phyloP scores from a whole-genome alignment of 176 grass and related monocot genomes.

The Oryza meyeriana region DNA sequence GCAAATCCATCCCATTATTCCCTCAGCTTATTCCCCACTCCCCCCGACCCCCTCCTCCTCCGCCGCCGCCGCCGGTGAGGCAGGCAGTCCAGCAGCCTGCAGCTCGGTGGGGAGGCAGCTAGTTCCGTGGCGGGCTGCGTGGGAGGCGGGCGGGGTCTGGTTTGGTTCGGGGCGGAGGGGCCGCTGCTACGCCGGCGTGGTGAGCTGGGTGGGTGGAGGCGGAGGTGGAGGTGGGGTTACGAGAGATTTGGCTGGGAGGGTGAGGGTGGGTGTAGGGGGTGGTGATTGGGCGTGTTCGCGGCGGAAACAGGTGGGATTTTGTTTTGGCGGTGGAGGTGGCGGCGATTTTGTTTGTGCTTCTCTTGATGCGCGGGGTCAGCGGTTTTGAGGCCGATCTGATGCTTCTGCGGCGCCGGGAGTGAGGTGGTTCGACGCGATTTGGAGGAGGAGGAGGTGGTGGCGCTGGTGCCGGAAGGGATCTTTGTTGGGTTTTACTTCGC shows the following conservation, averaged over 20 bases:
- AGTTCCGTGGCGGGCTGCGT: background rate
- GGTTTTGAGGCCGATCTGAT: conserved; percentile 28
- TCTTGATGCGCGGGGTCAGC: background rate
- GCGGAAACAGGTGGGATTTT: conserved; percentile 11
- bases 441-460: background rate
- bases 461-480: background rate
- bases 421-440: conserved; percentile 9
- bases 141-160: no score
- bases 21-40: conserved; percentile 42
- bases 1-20: conserved; percentile 40
- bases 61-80: background rate
- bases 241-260: background rate
- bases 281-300: background rate
- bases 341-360: background rate
- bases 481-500: background rate
- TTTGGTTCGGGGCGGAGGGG: no score
- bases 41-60: background rate
- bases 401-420: background rate
- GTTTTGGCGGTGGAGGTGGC: background rate
- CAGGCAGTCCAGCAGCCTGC: background rate
- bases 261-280: background rate
- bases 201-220: no score
- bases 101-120: background rate
- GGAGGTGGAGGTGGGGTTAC: background rate
- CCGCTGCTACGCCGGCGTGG: no score